phyloP scores from a whole-genome alignment of 208 protist species.

The Leishmania tropica region DNA sequence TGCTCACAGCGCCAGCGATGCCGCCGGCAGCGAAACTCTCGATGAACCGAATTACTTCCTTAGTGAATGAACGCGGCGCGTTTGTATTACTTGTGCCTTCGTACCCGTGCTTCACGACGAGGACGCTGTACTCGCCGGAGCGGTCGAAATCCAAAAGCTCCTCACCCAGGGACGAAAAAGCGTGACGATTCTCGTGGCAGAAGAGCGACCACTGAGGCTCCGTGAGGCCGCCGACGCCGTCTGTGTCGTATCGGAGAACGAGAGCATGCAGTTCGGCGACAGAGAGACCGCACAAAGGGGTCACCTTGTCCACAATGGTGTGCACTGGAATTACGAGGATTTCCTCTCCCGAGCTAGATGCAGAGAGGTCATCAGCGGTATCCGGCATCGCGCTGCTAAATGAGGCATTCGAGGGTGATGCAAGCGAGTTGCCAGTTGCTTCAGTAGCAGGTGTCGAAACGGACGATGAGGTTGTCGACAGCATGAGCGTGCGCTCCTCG shows the following conservation, averaged over 20 bases:
- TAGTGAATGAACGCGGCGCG: conserved; percentile 25
- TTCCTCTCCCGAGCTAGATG: neutral
- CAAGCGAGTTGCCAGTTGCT: neutral
- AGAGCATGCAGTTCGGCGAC: conserved; percentile 49
- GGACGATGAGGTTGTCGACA: conserved; percentile 14
- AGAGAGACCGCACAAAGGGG: conserved; percentile 47
- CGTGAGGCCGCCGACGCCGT: conserved; percentile 56
- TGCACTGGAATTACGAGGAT: conserved; percentile 58
- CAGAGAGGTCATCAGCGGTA: neutral
- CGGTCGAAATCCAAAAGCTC: conserved; percentile 64
- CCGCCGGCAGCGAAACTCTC: conserved; percentile 94
- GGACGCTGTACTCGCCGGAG: conserved; percentile 66
- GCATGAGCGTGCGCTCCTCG: conserved; percentile 12
- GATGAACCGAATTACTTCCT: conserved; percentile 69
- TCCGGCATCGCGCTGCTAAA: neutral
- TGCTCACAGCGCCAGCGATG: conserved; percentile 93
- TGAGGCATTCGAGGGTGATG: neutral
- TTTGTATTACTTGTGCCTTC: conserved; percentile 12
- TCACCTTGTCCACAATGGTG: conserved; percentile 55
- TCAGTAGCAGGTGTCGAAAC: neutral
- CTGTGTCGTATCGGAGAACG: conserved; percentile 58
- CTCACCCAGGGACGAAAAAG: conserved; percentile 58
- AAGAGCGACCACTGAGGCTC: conserved; percentile 75
- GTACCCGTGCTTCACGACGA: conserved; percentile 42
- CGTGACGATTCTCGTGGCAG: conserved; percentile 66